Conservation (phyloP, 2,329 filamentous ascomycete species). For the Cladobotryum mycophilum region DNA sequence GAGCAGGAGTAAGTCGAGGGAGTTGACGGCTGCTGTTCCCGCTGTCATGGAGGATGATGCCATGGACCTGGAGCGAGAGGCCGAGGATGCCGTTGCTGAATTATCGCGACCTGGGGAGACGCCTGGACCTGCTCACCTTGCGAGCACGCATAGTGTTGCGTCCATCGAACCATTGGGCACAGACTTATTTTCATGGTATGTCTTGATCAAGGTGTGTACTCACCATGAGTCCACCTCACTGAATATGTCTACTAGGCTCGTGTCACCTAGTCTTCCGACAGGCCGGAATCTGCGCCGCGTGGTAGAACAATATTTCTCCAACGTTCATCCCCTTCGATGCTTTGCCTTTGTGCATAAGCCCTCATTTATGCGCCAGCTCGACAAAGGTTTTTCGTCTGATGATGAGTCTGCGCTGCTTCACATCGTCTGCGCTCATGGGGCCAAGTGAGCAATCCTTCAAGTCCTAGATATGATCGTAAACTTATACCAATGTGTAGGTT, state of each 20-base stretch:
- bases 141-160: constrained; percentile 6
- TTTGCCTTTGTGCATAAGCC: constrained; percentile 36
- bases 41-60: background rate
- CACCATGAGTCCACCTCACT: background rate
- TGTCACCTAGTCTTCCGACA: constrained; percentile 27
- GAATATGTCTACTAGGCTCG: constrained; percentile 21
- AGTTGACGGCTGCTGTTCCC: constrained; percentile 4
- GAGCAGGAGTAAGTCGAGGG: constrained; percentile 9
- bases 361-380: constrained; percentile 32
- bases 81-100: background rate
- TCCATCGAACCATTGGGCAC: constrained; percentile 9
- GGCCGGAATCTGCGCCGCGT: constrained; percentile 29
- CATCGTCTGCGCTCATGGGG: constrained; percentile 33
- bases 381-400: constrained; percentile 29
- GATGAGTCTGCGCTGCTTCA: constrained; percentile 32
- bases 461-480: background rate
- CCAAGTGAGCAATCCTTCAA: constrained; percentile 24
- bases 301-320: constrained; percentile 33
- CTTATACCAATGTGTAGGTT: constrained; percentile 20
- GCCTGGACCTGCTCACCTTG: background rate
- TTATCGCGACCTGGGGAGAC: constrained; percentile 1
- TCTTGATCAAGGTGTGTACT: background rate
- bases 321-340: constrained; percentile 35
- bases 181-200: constrained; percentile 15
- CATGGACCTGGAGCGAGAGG: background rate